Percentiles rank a stretch among this genome's conserved stretches.
Conservation (phyloP, 2,329 filamentous ascomycete species). For the Phialemoniopsis sp. region DNA sequence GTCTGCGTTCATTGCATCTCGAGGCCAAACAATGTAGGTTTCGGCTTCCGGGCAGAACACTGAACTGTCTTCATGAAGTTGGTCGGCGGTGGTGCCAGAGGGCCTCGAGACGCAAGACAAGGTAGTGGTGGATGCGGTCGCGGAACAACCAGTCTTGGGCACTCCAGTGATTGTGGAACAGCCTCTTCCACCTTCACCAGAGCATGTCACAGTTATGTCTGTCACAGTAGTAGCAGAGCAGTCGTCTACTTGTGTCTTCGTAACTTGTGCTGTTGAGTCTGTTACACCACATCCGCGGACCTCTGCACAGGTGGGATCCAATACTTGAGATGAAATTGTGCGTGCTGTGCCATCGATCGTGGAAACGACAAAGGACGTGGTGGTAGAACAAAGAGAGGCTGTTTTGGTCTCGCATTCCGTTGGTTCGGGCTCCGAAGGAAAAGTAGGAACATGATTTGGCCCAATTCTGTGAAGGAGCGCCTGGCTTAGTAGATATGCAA, state of each 20-base stretch:
- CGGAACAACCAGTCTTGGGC: neutral
- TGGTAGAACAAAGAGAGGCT: constrained; percentile 1
- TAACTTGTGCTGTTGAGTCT: neutral
- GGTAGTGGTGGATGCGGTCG: neutral
- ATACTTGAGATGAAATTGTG: neutral
- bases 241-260: neutral
- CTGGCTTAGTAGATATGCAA: neutral
- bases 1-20: neutral
- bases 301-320: neutral
- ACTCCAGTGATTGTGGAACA: neutral
- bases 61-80: neutral
- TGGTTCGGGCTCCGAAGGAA: neutral
- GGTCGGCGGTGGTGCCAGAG: neutral
- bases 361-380: constrained; percentile 1
- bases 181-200: neutral
- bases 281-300: neutral
- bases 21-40: neutral
- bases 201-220: neutral
- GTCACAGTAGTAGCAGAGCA: neutral
- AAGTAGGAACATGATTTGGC: neutral
- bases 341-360: neutral
- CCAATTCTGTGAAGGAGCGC: neutral
- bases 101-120: too few species aligned
- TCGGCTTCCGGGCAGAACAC: neutral
- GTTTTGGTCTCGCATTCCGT: neutral